Percentiles rank a stretch among this genome's conserved stretches.
phyloP scores from a whole-genome alignment of 2,329 filamentous ascomycete genomes.

The Botrytis byssoidea region DNA sequence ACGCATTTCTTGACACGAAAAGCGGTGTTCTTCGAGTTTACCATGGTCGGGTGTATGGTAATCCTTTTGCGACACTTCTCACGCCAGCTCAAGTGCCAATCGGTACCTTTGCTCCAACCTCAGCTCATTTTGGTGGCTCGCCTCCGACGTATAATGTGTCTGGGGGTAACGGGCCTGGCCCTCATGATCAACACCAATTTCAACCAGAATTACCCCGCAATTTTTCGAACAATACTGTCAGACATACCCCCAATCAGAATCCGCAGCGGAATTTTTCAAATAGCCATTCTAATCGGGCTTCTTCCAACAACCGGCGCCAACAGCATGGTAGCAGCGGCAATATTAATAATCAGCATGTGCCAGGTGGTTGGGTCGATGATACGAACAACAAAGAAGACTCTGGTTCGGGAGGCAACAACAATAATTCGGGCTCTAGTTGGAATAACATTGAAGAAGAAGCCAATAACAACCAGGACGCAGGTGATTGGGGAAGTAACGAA shows the following conservation, averaged over 20 bases:
- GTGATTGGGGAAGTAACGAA: constrained; percentile 22
- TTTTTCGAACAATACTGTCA: neutral
- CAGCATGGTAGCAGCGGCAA: neutral
- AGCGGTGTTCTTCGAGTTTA: constrained; percentile 56
- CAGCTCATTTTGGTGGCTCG: constrained; percentile 38
- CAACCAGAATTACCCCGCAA: neutral
- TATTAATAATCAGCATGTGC: constrained; percentile 20
- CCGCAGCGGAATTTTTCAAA: neutral
- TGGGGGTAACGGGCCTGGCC: neutral
- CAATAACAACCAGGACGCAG: neutral
- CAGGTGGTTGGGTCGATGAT: constrained; percentile 25
- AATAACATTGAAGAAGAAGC: neutral
- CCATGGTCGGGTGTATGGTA: constrained; percentile 56
- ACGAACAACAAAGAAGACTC: constrained; percentile 13
- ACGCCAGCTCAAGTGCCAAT: constrained; percentile 44
- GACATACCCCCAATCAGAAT: constrained; percentile 5
- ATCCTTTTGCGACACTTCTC: constrained; percentile 49
- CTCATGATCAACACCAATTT: constrained; percentile 10
- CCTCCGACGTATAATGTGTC: constrained; percentile 15
- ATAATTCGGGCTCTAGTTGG: neutral
- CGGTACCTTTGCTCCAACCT: constrained; percentile 38
- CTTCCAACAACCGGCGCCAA: neutral
- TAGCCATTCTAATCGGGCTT: neutral
- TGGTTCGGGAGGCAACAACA: neutral
- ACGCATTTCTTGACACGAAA: constrained; percentile 57